These are phyloP conservation scores for Beauveria bassiana DNA, from an alignment of 2,329 filamentous ascomycete species.

Conservation along the genomic window DNA sequence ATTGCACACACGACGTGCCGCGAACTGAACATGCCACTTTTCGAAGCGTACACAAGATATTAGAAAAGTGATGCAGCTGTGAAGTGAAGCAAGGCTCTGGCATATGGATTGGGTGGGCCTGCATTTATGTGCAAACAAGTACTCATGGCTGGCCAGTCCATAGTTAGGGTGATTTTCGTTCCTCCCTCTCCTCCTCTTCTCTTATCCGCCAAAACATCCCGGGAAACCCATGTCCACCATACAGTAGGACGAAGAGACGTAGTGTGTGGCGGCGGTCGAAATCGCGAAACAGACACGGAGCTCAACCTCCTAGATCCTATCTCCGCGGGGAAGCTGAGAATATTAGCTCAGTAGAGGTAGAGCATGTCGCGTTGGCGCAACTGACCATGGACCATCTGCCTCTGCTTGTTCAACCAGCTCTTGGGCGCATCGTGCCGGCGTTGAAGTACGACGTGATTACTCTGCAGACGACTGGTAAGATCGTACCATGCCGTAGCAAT, in stretches of 20 bases:
- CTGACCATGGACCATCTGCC: slow-evolving; percentile 59
- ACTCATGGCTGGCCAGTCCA: background rate
- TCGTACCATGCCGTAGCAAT: slow-evolving; percentile 85
- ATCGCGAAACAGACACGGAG: slow-evolving; percentile 10
- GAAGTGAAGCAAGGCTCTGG: background rate
- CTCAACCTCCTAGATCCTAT: slow-evolving; percentile 32
- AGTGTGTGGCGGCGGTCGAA: background rate
- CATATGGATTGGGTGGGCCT: background rate
- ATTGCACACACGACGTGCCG: background rate
- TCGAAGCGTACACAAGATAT: background rate
- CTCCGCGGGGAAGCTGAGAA: slow-evolving; percentile 38
- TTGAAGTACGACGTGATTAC: slow-evolving; percentile 73
- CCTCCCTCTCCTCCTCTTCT: background rate
- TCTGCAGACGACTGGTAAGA: slow-evolving; percentile 68
- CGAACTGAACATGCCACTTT: background rate
- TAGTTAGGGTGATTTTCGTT: background rate
- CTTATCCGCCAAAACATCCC: no score
- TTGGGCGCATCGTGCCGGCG: slow-evolving; percentile 65
- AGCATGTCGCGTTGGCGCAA: slow-evolving; percentile 35
- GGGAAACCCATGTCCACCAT: background rate
- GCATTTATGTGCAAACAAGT: background rate
- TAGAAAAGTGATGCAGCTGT: background rate
- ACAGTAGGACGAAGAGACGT: background rate
- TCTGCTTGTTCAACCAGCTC: slow-evolving; percentile 81
- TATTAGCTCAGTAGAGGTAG: slow-evolving; percentile 34